Evolutionary conservation across 805 yeast genomes (phyloP), one percentile per base, ranked within the genome.

Genomic region (Cyberlindnera misumaiensis): DNA sequence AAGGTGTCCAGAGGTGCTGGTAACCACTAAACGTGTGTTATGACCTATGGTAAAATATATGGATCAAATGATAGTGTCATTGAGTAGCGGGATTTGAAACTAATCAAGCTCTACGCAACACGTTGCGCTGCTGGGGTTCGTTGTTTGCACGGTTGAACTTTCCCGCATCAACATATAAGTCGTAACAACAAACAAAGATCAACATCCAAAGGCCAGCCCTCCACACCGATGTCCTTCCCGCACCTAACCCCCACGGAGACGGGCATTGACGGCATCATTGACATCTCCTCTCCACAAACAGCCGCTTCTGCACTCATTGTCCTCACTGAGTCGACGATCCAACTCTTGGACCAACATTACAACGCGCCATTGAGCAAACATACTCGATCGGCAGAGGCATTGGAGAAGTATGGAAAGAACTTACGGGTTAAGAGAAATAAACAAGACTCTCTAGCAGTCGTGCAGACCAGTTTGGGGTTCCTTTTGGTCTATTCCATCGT

Each of bases 1-100:
- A 83, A 70, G 64, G 96, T 89, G 54, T 77, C 87, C 62, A 81
- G 46, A 44, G 57, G 52, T 44, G 51, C 46, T 20, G 46, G 45
- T 13, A 35, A 41, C 38, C 48, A 42, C 41, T 45, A 39, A 40
- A 13, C 11, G 28, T 27, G 28, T 28, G 12, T n/a, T n/a, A n/a
- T n/a, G n/a, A n/a, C n/a, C n/a, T n/a, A n/a, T n/a, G n/a, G n/a
- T n/a, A n/a, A 20, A 20, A 6, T 20, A 5, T 20, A 20, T 20
- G 24, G 24, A 20, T 20, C 5, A 20, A 20, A 20, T 20, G 24
- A 20, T 20, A 8, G 24, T 20, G 5, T 20, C 24, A 8, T 8
- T 20, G 24, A 20, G 24, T 20, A 20, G 24, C 8, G 24, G 8
- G 8, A 20, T 20, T 6, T 20, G 24, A 8, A 20, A 20, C 8